Conservation (phyloP, 331 rosid species). For the Quercus phellos region DNA sequence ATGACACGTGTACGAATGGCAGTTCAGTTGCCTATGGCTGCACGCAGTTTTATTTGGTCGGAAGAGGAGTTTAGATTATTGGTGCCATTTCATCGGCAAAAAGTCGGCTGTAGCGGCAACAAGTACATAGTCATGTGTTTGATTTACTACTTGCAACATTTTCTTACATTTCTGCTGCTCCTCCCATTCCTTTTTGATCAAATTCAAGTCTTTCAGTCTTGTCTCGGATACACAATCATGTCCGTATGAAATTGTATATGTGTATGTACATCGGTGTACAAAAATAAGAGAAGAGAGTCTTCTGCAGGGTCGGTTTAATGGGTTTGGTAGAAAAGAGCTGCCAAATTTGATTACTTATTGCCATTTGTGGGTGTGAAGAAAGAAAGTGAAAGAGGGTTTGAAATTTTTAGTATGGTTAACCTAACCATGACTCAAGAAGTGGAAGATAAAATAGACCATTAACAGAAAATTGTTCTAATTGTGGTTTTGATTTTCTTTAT, state of each 20-base stretch:
- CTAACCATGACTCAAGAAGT: constrained; percentile 8
- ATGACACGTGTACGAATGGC: constrained; percentile 43
- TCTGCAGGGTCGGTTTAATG: not conserved
- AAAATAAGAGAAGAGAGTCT: no score
- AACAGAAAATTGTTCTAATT: not conserved
- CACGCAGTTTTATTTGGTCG: constrained; percentile 1
- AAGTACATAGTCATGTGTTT: no score
- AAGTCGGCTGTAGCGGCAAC: not conserved
- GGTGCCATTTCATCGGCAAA: constrained; percentile 10
- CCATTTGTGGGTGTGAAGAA: not conserved
- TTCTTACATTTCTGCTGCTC: not conserved
- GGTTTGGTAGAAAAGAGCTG: not conserved
- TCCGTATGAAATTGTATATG: not conserved
- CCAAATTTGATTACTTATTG: not conserved
- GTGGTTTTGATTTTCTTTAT: not conserved
- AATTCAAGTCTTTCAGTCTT: not conserved
- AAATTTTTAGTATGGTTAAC: not conserved
- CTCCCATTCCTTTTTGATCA: not conserved
- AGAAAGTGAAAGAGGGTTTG: not conserved
- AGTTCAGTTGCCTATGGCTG: constrained; percentile 7
- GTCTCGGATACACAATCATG: not conserved
- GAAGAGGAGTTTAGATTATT: not conserved
- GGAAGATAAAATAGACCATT: not conserved
- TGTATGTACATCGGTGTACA: no score
- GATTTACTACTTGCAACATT: no score